Conservation (phyloP, 2,329 filamentous ascomycete genomes). For the Botryotinia calthae region DNA sequence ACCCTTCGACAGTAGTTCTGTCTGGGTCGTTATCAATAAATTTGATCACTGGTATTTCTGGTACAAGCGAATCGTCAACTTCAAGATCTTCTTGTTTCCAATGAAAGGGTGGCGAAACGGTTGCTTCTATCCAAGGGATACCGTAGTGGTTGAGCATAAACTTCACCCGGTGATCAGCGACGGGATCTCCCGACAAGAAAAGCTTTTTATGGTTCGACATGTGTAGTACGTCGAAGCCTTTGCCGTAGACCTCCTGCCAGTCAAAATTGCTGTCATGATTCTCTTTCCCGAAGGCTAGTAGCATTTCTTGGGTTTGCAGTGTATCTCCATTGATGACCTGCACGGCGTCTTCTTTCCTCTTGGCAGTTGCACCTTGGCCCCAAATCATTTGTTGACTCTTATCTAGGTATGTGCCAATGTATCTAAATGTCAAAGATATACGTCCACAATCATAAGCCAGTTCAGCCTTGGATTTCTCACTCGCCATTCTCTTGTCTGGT, state of each 20-base stretch:
- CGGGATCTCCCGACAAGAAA: conserved; percentile 48
- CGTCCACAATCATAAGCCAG: conserved; percentile 70
- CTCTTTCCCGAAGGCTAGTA: conserved; percentile 79
- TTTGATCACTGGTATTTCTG: conserved; percentile 42
- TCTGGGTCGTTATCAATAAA: conserved; percentile 55
- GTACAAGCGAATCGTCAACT: conserved; percentile 24
- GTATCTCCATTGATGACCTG: conserved; percentile 68
- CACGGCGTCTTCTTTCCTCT: conserved; percentile 58
- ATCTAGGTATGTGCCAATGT: conserved; percentile 81
- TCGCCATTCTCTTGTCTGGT: conserved; percentile 70
- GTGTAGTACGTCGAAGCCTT: conserved; percentile 81
- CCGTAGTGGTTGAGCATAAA: conserved; percentile 51
- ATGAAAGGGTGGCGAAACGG: conserved; percentile 33
- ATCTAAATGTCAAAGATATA: conserved; percentile 88
- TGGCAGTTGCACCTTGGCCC: conserved; percentile 83
- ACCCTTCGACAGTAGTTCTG: conserved; percentile 49
- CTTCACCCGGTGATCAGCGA: conserved; percentile 50
- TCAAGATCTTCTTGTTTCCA: conserved; percentile 32
- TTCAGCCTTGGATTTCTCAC: conserved; percentile 68
- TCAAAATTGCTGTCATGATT: conserved; percentile 72
- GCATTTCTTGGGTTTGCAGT: conserved; percentile 63
- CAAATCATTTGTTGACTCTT: conserved; percentile 67
- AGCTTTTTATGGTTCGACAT: conserved; percentile 45
- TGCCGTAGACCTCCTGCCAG: conserved; percentile 74
- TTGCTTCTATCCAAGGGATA: conserved; percentile 41